phyloP scores from a whole-genome alignment of 2,329 filamentous ascomycete genomes.

The Calonectria multiphialidica region DNA sequence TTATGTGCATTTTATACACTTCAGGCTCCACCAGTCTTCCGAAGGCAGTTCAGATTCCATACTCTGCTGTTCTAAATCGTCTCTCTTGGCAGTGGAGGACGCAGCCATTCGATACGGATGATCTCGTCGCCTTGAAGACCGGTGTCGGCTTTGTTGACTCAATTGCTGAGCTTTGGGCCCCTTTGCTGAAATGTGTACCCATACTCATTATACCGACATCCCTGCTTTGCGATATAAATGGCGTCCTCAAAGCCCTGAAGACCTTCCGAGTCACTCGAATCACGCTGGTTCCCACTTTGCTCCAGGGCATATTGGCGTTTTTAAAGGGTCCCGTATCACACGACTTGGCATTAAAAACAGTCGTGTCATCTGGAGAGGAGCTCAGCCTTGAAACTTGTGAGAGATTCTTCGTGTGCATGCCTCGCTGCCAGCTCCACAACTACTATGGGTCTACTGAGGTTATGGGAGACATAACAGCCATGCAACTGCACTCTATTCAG shows the following conservation, averaged over 20 bases:
- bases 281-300: background rate
- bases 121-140: background rate
- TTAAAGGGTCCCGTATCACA: background rate
- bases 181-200: background rate
- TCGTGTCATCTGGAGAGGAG: background rate
- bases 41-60: background rate
- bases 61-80: background rate
- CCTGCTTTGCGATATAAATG: background rate
- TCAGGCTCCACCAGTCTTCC: background rate
- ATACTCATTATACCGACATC: background rate
- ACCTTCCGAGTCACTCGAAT: background rate
- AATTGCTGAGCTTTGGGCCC: background rate
- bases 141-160: background rate
- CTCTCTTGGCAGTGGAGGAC: background rate
- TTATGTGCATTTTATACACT: background rate
- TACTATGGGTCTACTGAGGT: background rate
- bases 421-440: background rate
- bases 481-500: background rate
- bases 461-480: background rate
- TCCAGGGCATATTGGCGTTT: background rate
- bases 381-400: background rate
- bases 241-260: background rate
- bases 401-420: background rate
- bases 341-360: background rate
- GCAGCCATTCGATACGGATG: background rate